Evolutionary conservation across 2,329 filamentous ascomycete genomes (phyloP), one percentile per base, ranked within the genome.

Genomic region (Calcarisporium arbuscula): DNA sequence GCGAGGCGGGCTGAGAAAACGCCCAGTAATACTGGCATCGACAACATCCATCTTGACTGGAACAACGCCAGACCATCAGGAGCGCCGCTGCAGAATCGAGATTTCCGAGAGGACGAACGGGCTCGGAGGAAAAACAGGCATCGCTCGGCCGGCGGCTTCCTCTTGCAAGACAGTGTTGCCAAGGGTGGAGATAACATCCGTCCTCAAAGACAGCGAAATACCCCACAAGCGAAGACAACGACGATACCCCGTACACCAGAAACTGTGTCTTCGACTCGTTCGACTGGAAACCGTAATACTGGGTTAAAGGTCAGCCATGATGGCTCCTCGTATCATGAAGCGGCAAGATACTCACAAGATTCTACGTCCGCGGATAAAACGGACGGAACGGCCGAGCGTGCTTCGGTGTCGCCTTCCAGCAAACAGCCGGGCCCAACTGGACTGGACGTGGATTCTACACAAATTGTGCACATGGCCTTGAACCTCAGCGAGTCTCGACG

Each of bases 401-500:
- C 30, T 17, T 29, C 39, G 5, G 35, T 36, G 20, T 35, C 35
- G 34, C 44, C 41, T 26, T 36, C 42, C 4, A 22, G 40, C 30
- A 17, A 41, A 3, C 51, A 47, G 18, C 41, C 42, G 12, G 39
- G 34, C 17, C 33, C 40, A 6, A 30, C 53, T 11, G 48, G 57
- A 5, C 54, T 84, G 15, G 78, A 87, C 48, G 71, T 83, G 40
- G 89, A 95, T 51, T 83, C 89, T 7, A 77, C 82, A 5, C 85
- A 95, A 57, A 94, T 96, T 44, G 87, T 96, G 27, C 88, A 88
- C 51, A 85, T 96, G 74, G 90, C 90, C 2, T 62, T 96, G 47
- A 92, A 82, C 44, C 62, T 96, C 32, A 94, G 85, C 63, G 87
- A 95, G 58, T 85, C 82, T 51, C 77, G 79, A 44, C 77, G 77